Evolutionary conservation across 192 early-diverging fungal species (phyloP), one percentile per base, ranked within the genome.

Genomic region (Dimargaris cristalligena): DNA sequence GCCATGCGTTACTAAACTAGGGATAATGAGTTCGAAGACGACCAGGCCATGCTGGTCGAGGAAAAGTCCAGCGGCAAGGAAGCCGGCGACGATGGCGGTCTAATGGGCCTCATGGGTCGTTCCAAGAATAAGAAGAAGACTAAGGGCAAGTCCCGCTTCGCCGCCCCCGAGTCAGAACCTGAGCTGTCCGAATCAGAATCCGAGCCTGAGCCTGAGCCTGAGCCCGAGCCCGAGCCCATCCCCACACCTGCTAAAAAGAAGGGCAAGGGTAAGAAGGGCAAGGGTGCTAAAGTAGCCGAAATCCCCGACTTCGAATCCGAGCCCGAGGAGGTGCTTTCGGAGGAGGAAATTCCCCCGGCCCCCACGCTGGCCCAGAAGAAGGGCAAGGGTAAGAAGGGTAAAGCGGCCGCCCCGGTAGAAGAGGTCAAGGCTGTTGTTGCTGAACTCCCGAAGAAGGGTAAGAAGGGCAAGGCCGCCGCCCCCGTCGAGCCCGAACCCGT

Each of bases 341-440:
- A 64, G 16, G 67, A 66, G 22, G 34, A 64, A 35, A 65, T 68
- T 10, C 61, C 47, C 29, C 44, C 60, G 28, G 61, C 64, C 16
- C 20, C 70, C 41, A 59, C 63, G 31, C 49, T 49, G 49, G 59
- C 57, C 55, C 63, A 67, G 64, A 58, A 62, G 35, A 80, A 80
- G 60, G 68, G 68, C 51, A 75, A 77, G 63, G 80, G 81, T 62
- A 82, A 83, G 66, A 71, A 69, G 26, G 74, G 65, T 22, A 57
- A 57, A 26, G 76, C 34, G 62, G 78, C 34, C 71, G 69, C 65
- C 73, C 76, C 72, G 59, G 60, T 57, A 9, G 52, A 31, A 26
- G 54, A 18, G 22, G 44, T 28, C n/a, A 58, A 50, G 28, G 31
- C 58, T 45, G 22, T 18, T 25, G 34, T 48, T 13, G 41, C 22